Conservation (phyloP, 176 grass and related monocot genomes). For the Triticum dicoccoides region DNA sequence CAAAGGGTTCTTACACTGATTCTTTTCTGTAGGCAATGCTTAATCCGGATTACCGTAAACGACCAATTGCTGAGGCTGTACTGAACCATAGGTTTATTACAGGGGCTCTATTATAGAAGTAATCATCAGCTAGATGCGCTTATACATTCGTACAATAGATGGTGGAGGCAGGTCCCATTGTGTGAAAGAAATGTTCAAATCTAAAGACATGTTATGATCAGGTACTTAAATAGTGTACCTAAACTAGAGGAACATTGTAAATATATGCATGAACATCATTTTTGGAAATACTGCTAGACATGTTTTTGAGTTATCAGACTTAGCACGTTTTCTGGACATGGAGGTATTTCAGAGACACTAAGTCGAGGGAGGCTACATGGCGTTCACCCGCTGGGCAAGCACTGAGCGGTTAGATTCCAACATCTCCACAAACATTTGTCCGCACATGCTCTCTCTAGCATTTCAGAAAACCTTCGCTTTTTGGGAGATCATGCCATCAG, state of each 20-base stretch:
- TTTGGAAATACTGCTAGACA: neutral
- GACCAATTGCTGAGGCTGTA: slow-evolving; percentile 75
- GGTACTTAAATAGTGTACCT: neutral
- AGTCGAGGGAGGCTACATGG: too few relatives aligned
- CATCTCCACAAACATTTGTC: too few relatives aligned
- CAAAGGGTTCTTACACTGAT: neutral
- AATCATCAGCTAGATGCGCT: neutral
- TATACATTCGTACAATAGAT: neutral
- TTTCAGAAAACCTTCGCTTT: too few relatives aligned
- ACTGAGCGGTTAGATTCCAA: too few relatives aligned
- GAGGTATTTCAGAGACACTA: too few relatives aligned
- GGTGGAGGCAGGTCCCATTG: neutral
- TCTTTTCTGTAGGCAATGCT: slow-evolving; percentile 68
- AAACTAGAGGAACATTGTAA: neutral
- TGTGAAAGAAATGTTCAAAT: neutral
- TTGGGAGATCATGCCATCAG: too few relatives aligned
- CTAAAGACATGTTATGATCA: too few relatives aligned
- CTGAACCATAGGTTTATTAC: slow-evolving; percentile 87
- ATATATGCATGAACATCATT: neutral
- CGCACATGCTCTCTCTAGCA: too few relatives aligned
- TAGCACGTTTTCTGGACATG: too few relatives aligned
- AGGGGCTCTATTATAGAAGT: slow-evolving; percentile 44
- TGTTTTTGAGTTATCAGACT: neutral
- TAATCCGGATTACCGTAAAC: slow-evolving; percentile 72
- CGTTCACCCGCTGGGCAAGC: too few relatives aligned